Percentiles rank a stretch among this genome's conserved stretches.
Conservation (phyloP, 192 early-diverging fungal genomes). For the Lobosporangium transversale region DNA sequence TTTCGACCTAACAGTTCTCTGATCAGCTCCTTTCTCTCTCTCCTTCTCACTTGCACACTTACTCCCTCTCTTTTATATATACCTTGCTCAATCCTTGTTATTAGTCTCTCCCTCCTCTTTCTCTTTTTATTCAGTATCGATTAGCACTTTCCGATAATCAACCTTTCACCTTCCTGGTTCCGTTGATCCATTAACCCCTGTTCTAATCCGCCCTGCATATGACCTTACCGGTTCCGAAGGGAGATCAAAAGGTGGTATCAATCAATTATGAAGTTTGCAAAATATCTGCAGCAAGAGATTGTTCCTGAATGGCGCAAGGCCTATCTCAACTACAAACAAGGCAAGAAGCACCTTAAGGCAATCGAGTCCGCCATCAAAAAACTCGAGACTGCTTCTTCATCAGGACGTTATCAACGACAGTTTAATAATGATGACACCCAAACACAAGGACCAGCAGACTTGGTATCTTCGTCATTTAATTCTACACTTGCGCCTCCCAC, state of each 20-base stretch:
- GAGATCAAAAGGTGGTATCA: too few relatives aligned
- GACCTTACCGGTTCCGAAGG: neutral
- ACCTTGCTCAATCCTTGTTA: neutral
- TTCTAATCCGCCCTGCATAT: too few relatives aligned
- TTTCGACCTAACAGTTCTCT: too few relatives aligned
- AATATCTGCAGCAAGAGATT: constrained; percentile 43
- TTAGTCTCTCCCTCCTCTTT: neutral
- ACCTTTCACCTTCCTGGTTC: too few relatives aligned
- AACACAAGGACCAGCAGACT: constrained; percentile 1
- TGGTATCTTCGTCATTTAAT: neutral
- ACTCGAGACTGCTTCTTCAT: neutral
- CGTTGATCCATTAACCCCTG: too few relatives aligned
- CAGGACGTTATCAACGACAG: neutral
- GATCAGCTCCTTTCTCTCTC: too few relatives aligned
- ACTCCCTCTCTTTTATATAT: neutral
- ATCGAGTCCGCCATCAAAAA: constrained; percentile 36
- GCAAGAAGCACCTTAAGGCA: constrained; percentile 67
- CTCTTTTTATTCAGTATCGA: neutral
- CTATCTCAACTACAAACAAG: constrained; percentile 67
- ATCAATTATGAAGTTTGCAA: constrained; percentile 48
- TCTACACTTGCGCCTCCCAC: constrained; percentile 4
- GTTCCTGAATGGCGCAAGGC: constrained; percentile 54
- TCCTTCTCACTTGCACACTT: neutral
- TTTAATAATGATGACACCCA: neutral
- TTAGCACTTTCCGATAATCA: too few relatives aligned